A percentile compares a stretch with the other conserved stretches of the same genome.
Evolutionary conservation across 805 yeast species (phyloP).

Genomic region (Saturnispora sanitii): DNA sequence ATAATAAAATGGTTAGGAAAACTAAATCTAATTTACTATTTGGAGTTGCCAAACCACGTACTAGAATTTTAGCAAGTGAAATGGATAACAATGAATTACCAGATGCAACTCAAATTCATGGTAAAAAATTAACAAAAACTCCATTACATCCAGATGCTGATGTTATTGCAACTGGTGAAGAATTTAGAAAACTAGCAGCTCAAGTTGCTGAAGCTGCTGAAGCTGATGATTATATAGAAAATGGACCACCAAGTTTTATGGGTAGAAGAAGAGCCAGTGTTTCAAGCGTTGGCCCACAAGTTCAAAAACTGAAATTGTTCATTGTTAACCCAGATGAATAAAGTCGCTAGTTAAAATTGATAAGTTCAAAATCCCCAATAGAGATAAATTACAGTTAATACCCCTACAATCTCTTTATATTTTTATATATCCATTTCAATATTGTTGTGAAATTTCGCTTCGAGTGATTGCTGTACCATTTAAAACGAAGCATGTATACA

Average conservation of each 20-base stretch:
- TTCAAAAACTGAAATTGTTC: conserved; percentile 24
- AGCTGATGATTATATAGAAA: too few species aligned
- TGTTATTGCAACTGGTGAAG: conserved; percentile 25
- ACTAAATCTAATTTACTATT: conserved; percentile 2
- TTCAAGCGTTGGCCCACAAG: conserved; percentile 11
- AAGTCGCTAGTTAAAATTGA: too few species aligned
- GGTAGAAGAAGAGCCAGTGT: conserved; percentile 20
- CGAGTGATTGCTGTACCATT: too few species aligned
- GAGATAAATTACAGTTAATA: too few species aligned
- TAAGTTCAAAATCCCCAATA: too few species aligned
- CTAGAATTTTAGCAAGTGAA: conserved; percentile 65
- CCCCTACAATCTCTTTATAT: too few species aligned
- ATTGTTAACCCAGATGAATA: conserved; percentile 53
- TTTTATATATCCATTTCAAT: too few species aligned
- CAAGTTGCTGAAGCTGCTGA: too few species aligned
- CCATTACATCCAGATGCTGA: conserved; percentile 28
- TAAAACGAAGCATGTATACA: too few species aligned
- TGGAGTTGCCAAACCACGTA: conserved; percentile 39
- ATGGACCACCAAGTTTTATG: background rate
- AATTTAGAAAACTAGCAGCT: conserved; percentile 20
- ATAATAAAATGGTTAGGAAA: background rate
- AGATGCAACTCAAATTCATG: conserved; percentile 25
- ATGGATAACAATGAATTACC: conserved; percentile 54
- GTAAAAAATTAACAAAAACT: conserved; percentile 18
- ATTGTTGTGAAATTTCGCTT: too few species aligned